phyloP scores from a whole-genome alignment of 768 basidiomycete species.

The Gymnopilus junonius region DNA sequence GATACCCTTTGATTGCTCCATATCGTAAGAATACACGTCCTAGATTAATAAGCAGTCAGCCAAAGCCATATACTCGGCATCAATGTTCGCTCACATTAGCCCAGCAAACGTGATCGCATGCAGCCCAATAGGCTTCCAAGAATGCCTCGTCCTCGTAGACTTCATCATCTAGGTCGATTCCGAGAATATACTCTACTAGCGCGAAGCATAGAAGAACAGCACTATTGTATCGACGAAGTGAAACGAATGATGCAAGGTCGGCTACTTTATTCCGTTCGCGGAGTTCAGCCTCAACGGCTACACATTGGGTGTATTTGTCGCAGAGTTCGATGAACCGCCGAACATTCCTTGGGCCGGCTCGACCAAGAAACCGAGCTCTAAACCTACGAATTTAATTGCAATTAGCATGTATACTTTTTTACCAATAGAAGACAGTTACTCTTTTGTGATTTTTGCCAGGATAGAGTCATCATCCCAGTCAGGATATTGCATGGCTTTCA shows the following conservation, averaged over 20 bases:
- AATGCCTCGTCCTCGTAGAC: conserved; percentile 62
- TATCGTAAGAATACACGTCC: conserved; percentile 77
- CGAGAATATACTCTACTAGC: conserved; percentile 63
- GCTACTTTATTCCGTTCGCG: conserved; percentile 62
- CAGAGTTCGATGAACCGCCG: conserved; percentile 57
- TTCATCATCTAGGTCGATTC: conserved; percentile 65
- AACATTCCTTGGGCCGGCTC: conserved; percentile 49
- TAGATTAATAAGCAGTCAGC: conserved; percentile 27
- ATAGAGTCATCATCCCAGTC: conserved; percentile 59
- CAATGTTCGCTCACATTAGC: conserved; percentile 55
- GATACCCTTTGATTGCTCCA: conserved; percentile 71
- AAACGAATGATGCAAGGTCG: conserved; percentile 53
- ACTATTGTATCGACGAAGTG: conserved; percentile 71
- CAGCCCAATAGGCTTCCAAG: conserved; percentile 57
- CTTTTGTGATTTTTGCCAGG: conserved; percentile 62
- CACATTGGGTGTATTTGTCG: conserved; percentile 59
- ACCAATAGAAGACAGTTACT: conserved; percentile 43
- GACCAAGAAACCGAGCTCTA: conserved; percentile 48
- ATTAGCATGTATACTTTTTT: neutral
- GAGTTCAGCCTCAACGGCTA: conserved; percentile 64
- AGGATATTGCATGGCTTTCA: conserved; percentile 55
- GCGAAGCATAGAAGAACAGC: conserved; percentile 67
- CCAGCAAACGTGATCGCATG: conserved; percentile 71
- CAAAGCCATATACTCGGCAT: neutral
- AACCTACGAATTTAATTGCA: conserved; percentile 44